These are phyloP conservation scores for Stylonectria norvegica DNA, from an alignment of 2,329 filamentous ascomycete species.

Conservation along the genomic window DNA sequence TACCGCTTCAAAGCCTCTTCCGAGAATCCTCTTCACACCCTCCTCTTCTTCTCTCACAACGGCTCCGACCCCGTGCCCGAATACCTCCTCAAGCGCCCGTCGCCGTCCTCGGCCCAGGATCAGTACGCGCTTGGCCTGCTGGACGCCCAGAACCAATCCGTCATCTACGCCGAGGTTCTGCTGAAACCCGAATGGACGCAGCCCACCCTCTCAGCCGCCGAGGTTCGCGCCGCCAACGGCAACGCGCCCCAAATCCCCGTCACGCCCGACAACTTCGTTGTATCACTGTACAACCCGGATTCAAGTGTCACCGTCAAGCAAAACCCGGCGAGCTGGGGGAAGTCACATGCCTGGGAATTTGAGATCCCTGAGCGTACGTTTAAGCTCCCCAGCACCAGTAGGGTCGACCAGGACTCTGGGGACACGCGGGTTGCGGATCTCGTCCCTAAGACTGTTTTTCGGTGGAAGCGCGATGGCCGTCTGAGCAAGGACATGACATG, in stretches of 20 bases:
- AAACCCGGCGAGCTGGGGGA: conserved; percentile 74
- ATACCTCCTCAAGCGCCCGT: conserved; percentile 75
- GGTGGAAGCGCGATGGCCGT: conserved; percentile 85
- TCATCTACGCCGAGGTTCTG: conserved; percentile 84
- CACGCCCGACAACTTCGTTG: conserved; percentile 72
- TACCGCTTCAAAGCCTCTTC: conserved; percentile 53
- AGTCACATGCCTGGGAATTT: conserved; percentile 82
- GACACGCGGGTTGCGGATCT: conserved; percentile 38
- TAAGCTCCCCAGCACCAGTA: conserved; percentile 71
- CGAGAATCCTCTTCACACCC: conserved; percentile 53
- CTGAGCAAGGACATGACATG: conserved; percentile 86
- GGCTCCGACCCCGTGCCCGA: conserved; percentile 76
- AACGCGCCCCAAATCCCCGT: conserved; percentile 63
- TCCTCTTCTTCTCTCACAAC: conserved; percentile 62
- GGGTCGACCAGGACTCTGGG: conserved; percentile 68
- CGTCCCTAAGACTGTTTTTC: conserved; percentile 76
- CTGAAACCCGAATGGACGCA: conserved; percentile 83
- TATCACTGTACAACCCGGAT: conserved; percentile 93
- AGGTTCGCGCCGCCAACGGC: conserved; percentile 70
- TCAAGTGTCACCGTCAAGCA: conserved; percentile 70
- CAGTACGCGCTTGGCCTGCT: conserved; percentile 84
- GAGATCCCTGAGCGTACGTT: conserved; percentile 87
- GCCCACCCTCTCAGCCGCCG: conserved; percentile 74
- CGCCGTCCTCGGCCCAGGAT: conserved; percentile 67
- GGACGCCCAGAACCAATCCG: conserved; percentile 74